These are phyloP conservation scores for Trametes coccinea DNA, from an alignment of 768 basidiomycete species.

Conservation along the genomic window DNA sequence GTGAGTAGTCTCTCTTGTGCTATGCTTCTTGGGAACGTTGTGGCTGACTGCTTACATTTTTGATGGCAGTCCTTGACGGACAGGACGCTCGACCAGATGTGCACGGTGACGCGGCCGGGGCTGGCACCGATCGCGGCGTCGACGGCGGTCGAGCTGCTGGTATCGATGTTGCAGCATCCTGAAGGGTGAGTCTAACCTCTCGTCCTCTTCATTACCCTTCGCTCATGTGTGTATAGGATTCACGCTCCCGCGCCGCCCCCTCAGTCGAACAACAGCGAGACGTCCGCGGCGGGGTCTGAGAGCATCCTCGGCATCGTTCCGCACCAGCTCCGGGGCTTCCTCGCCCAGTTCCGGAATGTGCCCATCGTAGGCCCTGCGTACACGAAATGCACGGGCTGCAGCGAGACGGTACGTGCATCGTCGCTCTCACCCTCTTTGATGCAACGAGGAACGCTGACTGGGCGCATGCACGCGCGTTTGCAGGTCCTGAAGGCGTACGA, in stretches of 20 bases:
- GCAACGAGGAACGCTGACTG: background rate
- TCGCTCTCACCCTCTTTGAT: no score
- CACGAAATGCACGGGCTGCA: conserved; percentile 88
- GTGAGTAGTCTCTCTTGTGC: conserved; percentile 23
- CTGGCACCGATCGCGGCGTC: conserved; percentile 91
- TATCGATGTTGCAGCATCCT: conserved; percentile 87
- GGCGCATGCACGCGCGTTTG: background rate
- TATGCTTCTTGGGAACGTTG: background rate
- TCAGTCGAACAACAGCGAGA: conserved; percentile 24
- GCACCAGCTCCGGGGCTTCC: conserved; percentile 90
- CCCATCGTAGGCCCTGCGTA: conserved; percentile 87
- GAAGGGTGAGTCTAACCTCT: conserved; percentile 55
- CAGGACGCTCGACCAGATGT: conserved; percentile 97
- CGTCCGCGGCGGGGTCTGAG: conserved; percentile 33
- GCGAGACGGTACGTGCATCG: conserved; percentile 78
- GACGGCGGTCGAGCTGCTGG: conserved; percentile 89
- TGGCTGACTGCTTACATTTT: background rate
- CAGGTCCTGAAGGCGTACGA: conserved; percentile 86
- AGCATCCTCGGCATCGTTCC: conserved; percentile 86
- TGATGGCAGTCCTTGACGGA: conserved; percentile 65
- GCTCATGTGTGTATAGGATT: conserved; percentile 36
- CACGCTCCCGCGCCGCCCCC: conserved; percentile 73
- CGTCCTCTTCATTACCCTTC: background rate
- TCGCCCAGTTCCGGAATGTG: conserved; percentile 84
- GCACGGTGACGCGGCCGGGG: conserved; percentile 95